phyloP scores from a whole-genome alignment of 306 rosid genomes.

The Quillaja saponaria region DNA sequence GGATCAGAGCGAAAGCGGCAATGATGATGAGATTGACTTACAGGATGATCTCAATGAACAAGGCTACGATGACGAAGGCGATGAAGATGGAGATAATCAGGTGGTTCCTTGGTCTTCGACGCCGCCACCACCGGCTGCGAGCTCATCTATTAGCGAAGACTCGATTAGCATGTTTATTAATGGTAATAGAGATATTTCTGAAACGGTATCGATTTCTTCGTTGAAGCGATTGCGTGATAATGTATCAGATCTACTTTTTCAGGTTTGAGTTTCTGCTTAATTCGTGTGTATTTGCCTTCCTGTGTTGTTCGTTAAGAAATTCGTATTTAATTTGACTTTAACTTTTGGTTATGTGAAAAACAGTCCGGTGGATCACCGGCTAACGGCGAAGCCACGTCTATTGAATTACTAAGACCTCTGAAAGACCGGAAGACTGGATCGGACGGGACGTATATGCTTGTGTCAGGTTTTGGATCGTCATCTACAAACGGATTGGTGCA shows the following conservation, averaged over 20 bases:
- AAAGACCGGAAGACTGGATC: conserved; percentile 19
- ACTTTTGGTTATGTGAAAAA: conserved; percentile 7
- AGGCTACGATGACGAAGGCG: background rate
- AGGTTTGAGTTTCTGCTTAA: conserved; percentile 27
- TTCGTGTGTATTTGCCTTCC: too few species aligned
- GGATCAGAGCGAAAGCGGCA: conserved; percentile 47
- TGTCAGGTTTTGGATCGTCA: background rate
- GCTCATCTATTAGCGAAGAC: conserved; percentile 61
- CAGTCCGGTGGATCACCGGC: conserved; percentile 13
- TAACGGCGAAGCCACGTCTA: conserved; percentile 31
- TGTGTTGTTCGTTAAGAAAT: background rate
- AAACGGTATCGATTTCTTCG: conserved; percentile 13
- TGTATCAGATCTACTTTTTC: conserved; percentile 35
- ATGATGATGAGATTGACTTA: conserved; percentile 42
- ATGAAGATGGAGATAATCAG: conserved; percentile 59
- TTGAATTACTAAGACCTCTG: conserved; percentile 17
- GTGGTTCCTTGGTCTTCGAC: conserved; percentile 57
- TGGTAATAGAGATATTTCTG: conserved; percentile 28
- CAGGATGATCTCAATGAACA: conserved; percentile 25
- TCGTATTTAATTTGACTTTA: background rate
- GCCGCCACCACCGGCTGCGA: conserved; percentile 53
- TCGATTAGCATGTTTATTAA: conserved; percentile 33
- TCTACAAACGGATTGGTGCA: background rate
- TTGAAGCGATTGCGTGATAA: conserved; percentile 54
- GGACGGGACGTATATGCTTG: background rate